Percentiles rank a stretch among this genome's conserved stretches.
Conservation (phyloP, 2,329 filamentous ascomycete species). For the Penicillium sp. region DNA sequence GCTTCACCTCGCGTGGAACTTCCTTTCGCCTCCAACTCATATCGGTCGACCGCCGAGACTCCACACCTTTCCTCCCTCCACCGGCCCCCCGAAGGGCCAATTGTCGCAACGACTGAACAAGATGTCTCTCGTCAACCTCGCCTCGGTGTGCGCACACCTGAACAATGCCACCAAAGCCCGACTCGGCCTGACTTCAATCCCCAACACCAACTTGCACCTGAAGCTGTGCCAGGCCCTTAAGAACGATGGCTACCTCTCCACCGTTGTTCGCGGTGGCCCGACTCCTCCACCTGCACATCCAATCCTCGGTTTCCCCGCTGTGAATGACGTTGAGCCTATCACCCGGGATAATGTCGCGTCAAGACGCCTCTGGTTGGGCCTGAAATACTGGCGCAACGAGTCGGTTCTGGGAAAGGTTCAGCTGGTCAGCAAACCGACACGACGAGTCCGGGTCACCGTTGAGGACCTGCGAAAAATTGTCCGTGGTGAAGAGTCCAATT, state of each 20-base stretch:
- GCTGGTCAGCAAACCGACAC: slow-evolving; percentile 71
- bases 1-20: neutral
- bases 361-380: slow-evolving; percentile 78
- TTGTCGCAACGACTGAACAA: slow-evolving; percentile 22
- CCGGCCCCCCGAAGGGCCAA: slow-evolving; percentile 21
- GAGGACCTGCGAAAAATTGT: slow-evolving; percentile 63
- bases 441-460: slow-evolving; percentile 66
- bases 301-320: slow-evolving; percentile 51
- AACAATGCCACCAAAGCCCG: slow-evolving; percentile 85
- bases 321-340: slow-evolving; percentile 52
- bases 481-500: slow-evolving; percentile 64
- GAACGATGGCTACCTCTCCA: slow-evolving; percentile 75
- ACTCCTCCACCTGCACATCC: slow-evolving; percentile 55
- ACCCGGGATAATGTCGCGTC: slow-evolving; percentile 69
- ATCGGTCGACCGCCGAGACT: neutral
- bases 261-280: slow-evolving; percentile 71
- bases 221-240: slow-evolving; percentile 73
- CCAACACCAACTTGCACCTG: slow-evolving; percentile 77
- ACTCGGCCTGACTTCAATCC: slow-evolving; percentile 78
- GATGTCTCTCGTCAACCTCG: slow-evolving; percentile 73
- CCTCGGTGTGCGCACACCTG: slow-evolving; percentile 82
- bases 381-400: slow-evolving; percentile 85
- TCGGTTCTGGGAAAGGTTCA: slow-evolving; percentile 70
- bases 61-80: slow-evolving; percentile 6
- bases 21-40: neutral